Percentiles rank a stretch among this genome's conserved stretches.
Evolutionary conservation across 2,329 filamentous ascomycete species (phyloP).

Genomic region (Monosporascus sp.): DNA sequence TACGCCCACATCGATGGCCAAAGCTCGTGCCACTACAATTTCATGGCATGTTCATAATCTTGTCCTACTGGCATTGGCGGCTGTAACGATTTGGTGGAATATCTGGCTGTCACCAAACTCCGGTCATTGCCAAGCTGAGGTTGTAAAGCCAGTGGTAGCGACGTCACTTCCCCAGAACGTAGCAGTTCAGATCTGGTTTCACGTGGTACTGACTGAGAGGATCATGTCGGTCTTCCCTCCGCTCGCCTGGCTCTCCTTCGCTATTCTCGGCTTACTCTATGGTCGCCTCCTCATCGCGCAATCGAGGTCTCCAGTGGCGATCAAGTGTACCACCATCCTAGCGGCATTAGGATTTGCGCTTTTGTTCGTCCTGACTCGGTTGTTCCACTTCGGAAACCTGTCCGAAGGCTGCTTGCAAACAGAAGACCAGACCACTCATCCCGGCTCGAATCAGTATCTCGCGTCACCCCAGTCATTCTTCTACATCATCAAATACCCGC

Average conservation of each 20-base stretch:
- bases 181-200: conserved; percentile 36
- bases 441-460: conserved; percentile 34
- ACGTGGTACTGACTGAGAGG: conserved; percentile 19
- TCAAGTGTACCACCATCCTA: conserved; percentile 22
- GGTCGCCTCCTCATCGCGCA: conserved; percentile 31
- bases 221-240: conserved; percentile 38
- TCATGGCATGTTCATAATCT: conserved; percentile 38
- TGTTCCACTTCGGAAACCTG: conserved; percentile 37
- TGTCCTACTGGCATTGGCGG: conserved; percentile 26
- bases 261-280: conserved; percentile 38
- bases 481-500: conserved; percentile 42
- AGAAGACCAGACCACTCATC: conserved; percentile 27
- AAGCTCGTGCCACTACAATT: conserved; percentile 16
- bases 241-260: conserved; percentile 41
- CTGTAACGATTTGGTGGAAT: conserved; percentile 41
- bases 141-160: conserved; percentile 1
- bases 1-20: conserved; percentile 11
- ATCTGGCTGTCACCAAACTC: conserved; percentile 36
- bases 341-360: conserved; percentile 25
- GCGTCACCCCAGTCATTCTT: conserved; percentile 36
- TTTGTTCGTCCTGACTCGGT: conserved; percentile 36
- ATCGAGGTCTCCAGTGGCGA: conserved; percentile 4
- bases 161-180: conserved; percentile 9
- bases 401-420: conserved; percentile 37
- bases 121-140: conserved; percentile 27